phyloP scores from a whole-genome alignment of 2,329 filamentous ascomycete species.

The Camptophora hylomeconis region DNA sequence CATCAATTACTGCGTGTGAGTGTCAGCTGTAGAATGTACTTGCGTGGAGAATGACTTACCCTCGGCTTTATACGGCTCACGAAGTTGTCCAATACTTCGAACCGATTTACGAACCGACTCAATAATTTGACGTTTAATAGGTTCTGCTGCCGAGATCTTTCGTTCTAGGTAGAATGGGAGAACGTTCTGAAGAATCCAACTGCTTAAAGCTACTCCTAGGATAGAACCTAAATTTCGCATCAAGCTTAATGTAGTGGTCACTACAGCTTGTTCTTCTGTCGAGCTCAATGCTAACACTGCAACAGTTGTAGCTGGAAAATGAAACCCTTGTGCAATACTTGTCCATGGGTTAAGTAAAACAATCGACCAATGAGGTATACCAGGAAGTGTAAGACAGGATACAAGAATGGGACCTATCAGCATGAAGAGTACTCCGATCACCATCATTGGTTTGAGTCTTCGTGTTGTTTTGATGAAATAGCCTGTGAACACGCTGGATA shows the following conservation, averaged over 20 bases:
- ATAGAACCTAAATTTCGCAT: constrained; percentile 12
- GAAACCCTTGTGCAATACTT: constrained; percentile 28
- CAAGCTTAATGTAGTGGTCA: constrained; percentile 18
- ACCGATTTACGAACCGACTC: constrained; percentile 11
- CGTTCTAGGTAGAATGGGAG: constrained; percentile 11
- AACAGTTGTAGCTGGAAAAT: constrained; percentile 29
- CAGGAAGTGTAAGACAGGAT: constrained; percentile 21
- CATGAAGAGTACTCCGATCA: constrained; percentile 25
- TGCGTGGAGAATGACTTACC: constrained; percentile 1
- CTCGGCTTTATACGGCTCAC: constrained; percentile 10
- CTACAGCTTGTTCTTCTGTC: constrained; percentile 33
- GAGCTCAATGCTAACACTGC: constrained; percentile 29
- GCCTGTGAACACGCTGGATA: constrained; percentile 28
- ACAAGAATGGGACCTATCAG: constrained; percentile 23
- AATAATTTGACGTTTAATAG: constrained; percentile 13
- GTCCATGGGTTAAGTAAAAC: constrained; percentile 27
- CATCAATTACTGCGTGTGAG: constrained; percentile 10
- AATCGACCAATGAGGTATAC: constrained; percentile 28
- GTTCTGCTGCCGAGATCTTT: constrained; percentile 5
- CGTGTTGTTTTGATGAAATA: constrained; percentile 32
- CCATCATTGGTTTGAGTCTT: constrained; percentile 29
- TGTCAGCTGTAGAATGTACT: neutral
- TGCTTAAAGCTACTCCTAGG: constrained; percentile 15
- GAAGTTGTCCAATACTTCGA: constrained; percentile 8
- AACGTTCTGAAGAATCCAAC: constrained; percentile 15